phyloP scores from a whole-genome alignment of 2,329 filamentous ascomycete species.

The Aspergillus pseudoviridinutans region DNA sequence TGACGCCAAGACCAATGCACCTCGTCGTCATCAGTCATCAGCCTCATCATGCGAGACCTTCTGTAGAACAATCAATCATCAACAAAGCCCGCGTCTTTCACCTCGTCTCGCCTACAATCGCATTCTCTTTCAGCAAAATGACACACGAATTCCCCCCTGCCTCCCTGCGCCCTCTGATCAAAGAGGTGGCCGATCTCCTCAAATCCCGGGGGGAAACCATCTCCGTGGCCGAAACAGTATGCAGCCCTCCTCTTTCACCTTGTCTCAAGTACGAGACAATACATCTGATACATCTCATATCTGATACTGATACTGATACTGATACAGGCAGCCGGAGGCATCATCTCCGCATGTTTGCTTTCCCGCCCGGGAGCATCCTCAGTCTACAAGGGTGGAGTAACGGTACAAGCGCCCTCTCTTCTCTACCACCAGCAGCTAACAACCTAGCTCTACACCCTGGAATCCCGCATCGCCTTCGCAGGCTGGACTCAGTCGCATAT shows the following conservation, averaged over 20 bases:
- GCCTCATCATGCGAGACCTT: background rate
- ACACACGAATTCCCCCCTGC: conserved; percentile 27
- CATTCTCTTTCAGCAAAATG: background rate
- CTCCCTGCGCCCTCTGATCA: conserved; percentile 40
- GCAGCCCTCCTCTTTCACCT: conserved; percentile 1
- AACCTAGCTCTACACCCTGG: conserved; percentile 52
- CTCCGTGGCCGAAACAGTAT: conserved; percentile 58
- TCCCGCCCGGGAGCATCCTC: conserved; percentile 55
- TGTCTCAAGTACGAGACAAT: background rate
- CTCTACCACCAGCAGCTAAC: too few species aligned
- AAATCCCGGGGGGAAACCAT: conserved; percentile 55
- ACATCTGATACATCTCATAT: background rate
- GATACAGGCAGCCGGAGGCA: conserved; percentile 55
- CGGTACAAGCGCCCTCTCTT: conserved; percentile 27
- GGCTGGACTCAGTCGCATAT: conserved; percentile 57
- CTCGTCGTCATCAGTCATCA: background rate
- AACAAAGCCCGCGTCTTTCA: background rate
- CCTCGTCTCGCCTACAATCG: background rate
- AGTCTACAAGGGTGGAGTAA: conserved; percentile 61
- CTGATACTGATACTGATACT: too few species aligned
- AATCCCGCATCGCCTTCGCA: conserved; percentile 54
- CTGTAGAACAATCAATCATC: background rate
- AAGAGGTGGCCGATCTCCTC: conserved; percentile 52
- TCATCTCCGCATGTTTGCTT: conserved; percentile 58
- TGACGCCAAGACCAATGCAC: background rate